These are phyloP conservation scores for Arthonia radiata DNA, from an alignment of 495 filamentous ascomycete genomes.

Conservation along the genomic window DNA sequence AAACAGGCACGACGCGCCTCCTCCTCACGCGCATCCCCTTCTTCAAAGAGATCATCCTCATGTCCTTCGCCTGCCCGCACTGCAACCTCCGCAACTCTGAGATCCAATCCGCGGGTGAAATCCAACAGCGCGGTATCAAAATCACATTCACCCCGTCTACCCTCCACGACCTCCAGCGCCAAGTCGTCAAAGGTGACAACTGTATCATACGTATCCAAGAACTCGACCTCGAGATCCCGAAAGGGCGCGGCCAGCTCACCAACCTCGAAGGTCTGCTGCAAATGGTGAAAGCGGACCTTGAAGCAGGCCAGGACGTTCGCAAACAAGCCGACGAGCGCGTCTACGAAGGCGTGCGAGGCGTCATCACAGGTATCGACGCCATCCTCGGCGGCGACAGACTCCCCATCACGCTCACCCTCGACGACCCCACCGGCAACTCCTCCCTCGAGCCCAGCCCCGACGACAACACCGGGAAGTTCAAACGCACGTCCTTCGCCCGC, in stretches of 20 bases:
- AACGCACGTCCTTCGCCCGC: conserved; percentile 52
- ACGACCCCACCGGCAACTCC: conserved; percentile 91
- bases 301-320: conserved; percentile 45
- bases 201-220: conserved; percentile 60
- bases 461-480: conserved; percentile 48
- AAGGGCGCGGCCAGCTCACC: conserved; percentile 66
- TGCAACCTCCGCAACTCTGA: conserved; percentile 78
- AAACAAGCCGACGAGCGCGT: conserved; percentile 51
- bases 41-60: conserved; percentile 90
- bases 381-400: conserved; percentile 52
- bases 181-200: conserved; percentile 77
- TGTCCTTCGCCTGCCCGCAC: conserved; percentile 80
- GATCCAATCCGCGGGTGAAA: conserved; percentile 68
- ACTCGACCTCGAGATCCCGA: conserved; percentile 72
- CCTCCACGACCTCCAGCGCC: conserved; percentile 49
- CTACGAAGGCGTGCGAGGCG: conserved; percentile 42
- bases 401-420: conserved; percentile 66
- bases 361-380: conserved; percentile 41
- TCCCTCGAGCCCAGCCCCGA: conserved; percentile 73
- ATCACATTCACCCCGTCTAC: conserved; percentile 49
- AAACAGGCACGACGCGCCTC: conserved; percentile 58
- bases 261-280: conserved; percentile 74
- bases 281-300: conserved; percentile 51
- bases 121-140: conserved; percentile 66
- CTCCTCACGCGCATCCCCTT: conserved; percentile 78